A percentile compares a stretch with the other conserved stretches of the same genome.
phyloP scores from a whole-genome alignment of 306 rosid genomes.

The Prunus salicina region DNA sequence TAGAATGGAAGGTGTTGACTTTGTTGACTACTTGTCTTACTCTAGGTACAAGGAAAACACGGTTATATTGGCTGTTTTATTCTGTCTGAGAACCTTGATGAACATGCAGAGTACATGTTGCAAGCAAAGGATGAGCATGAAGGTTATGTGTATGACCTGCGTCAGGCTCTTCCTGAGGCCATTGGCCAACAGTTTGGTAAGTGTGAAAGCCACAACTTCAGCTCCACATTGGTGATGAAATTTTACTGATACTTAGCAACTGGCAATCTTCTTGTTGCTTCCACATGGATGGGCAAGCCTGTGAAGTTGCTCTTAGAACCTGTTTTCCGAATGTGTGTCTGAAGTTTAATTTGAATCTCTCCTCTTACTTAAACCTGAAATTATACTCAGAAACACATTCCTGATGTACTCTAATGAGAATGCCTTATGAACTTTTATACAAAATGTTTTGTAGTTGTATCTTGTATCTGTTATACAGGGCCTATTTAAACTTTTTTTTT shows the following conservation, averaged over 20 bases:
- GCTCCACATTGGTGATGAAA: neutral
- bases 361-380: neutral
- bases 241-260: neutral
- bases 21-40: conserved; percentile 18
- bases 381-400: neutral
- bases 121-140: conserved; percentile 42
- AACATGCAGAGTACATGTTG: conserved; percentile 44
- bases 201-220: conserved; percentile 25
- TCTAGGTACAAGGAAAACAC: conserved; percentile 74
- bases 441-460: neutral
- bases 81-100: conserved; percentile 82
- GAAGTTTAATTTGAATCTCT: neutral
- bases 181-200: conserved; percentile 60
- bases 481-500: conserved; percentile 16
- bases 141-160: conserved; percentile 50
- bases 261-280: neutral
- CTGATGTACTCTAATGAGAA: neutral
- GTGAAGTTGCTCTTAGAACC: neutral
- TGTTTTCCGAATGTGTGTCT: neutral
- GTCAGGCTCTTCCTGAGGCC: conserved; percentile 58
- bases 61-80: conserved; percentile 73
- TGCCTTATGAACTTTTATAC: neutral
- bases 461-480: conserved; percentile 11
- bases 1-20: conserved; percentile 13
- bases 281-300: neutral